phyloP scores from a whole-genome alignment of 495 filamentous ascomycete species.

The Neurospora pannonica region DNA sequence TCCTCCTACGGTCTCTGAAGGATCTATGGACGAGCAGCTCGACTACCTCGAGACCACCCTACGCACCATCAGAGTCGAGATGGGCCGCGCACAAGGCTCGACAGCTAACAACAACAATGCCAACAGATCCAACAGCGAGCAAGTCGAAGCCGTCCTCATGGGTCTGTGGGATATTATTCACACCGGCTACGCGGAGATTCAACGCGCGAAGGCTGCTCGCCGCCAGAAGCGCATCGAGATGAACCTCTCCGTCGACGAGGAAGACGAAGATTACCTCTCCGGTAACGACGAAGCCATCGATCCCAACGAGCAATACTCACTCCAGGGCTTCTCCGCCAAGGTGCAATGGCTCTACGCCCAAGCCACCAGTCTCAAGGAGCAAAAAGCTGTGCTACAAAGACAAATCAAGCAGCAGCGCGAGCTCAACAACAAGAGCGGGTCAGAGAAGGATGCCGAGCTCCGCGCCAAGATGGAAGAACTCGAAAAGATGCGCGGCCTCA shows the following conservation, averaged over 20 bases:
- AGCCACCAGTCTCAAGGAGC: conserved; percentile 60
- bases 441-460: conserved; percentile 51
- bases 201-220: conserved; percentile 42
- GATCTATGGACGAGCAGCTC: conserved; percentile 29
- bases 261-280: conserved; percentile 36
- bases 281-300: conserved; percentile 41
- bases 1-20: conserved; percentile 16
- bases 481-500: conserved; percentile 38
- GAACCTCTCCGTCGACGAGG: conserved; percentile 29
- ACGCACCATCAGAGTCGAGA: conserved; percentile 20
- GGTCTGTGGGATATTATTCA: conserved; percentile 68
- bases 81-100: conserved; percentile 21
- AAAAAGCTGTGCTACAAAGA: conserved; percentile 72
- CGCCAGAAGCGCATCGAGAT: conserved; percentile 32
- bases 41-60: conserved; percentile 31
- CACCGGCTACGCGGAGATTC: conserved; percentile 50
- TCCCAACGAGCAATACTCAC: conserved; percentile 51
- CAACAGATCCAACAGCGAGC: conserved; percentile 34
- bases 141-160: conserved; percentile 51
- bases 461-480: conserved; percentile 42
- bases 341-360: conserved; percentile 65
- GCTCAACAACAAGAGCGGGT: conserved; percentile 58
- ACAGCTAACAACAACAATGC: conserved; percentile 8
- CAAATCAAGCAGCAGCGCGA: conserved; percentile 91
- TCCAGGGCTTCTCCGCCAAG: conserved; percentile 60